Conservation (phyloP, 805 yeast genomes). For the Komagataella populi region DNA sequence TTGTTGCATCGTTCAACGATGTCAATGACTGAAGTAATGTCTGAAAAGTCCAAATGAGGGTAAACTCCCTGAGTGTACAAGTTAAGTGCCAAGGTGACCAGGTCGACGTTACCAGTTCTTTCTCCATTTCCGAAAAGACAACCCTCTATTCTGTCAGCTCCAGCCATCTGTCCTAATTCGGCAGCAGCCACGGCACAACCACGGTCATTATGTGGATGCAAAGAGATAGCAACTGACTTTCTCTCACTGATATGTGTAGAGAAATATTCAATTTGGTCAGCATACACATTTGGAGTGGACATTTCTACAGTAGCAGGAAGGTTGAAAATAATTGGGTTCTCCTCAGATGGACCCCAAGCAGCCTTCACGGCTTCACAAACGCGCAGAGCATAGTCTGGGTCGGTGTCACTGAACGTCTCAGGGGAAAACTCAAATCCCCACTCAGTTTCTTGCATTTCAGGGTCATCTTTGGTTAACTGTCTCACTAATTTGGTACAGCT, state of each 20-base stretch:
- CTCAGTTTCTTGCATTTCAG: slow-evolving; percentile 42
- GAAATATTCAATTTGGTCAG: slow-evolving; percentile 72
- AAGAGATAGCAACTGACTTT: slow-evolving; percentile 56
- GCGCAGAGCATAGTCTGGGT: slow-evolving; percentile 58
- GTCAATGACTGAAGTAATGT: slow-evolving; percentile 50
- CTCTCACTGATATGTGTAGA: slow-evolving; percentile 54
- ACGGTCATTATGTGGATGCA: slow-evolving; percentile 70
- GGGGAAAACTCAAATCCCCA: slow-evolving; percentile 73
- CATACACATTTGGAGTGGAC: slow-evolving; percentile 62
- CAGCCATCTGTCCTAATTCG: slow-evolving; percentile 67
- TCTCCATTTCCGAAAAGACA: slow-evolving; percentile 78
- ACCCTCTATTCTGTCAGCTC: slow-evolving; percentile 78
- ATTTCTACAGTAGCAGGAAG: slow-evolving; percentile 76
- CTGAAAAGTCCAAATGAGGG: slow-evolving; percentile 61
- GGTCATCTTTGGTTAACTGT: slow-evolving; percentile 65
- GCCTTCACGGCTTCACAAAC: slow-evolving; percentile 70
- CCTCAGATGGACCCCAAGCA: slow-evolving; percentile 70
- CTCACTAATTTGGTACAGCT: slow-evolving; percentile 57
- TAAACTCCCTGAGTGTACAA: slow-evolving; percentile 68
- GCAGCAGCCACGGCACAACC: slow-evolving; percentile 81
- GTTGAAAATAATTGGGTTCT: slow-evolving; percentile 64
- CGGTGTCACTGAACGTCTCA: slow-evolving; percentile 66
- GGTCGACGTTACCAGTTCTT: slow-evolving; percentile 75
- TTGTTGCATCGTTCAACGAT: slow-evolving; percentile 67
- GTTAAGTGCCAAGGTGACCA: slow-evolving; percentile 63